Conservation (phyloP, 2,329 filamentous ascomycete genomes). For the Beauveria pseudobassiana region DNA sequence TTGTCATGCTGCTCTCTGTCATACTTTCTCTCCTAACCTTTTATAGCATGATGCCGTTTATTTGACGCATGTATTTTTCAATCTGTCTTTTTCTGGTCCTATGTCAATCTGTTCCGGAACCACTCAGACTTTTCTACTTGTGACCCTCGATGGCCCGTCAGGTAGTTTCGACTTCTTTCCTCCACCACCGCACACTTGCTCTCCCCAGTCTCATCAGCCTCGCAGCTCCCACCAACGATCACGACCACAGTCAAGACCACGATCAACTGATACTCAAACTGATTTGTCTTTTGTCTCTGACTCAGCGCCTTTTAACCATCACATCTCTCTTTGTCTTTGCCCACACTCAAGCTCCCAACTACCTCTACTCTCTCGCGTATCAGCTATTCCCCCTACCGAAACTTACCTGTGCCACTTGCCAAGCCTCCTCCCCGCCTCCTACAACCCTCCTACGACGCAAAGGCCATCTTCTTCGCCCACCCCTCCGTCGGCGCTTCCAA, state of each 20-base stretch:
- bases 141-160: neutral
- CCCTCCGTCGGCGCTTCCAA: neutral
- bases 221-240: neutral
- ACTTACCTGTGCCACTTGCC: slow-evolving; percentile 1
- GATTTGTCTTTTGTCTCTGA: neutral
- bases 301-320: neutral
- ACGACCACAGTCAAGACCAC: too few relatives aligned
- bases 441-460: neutral
- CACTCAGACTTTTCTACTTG: neutral
- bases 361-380: neutral
- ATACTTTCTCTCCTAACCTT: too few relatives aligned
- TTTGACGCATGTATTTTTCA: too few relatives aligned
- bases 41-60: too few relatives aligned
- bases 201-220: neutral
- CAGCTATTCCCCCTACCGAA: neutral
- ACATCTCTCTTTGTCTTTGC: neutral
- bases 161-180: neutral
- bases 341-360: neutral
- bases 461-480: neutral
- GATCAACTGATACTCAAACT: too few relatives aligned
- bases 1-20: too few relatives aligned
- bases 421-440: neutral
- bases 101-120: neutral
- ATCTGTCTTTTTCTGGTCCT: neutral
- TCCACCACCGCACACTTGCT: neutral